Conservation (phyloP, 2,329 filamentous ascomycete genomes). For the Fusarium virguliforme region DNA sequence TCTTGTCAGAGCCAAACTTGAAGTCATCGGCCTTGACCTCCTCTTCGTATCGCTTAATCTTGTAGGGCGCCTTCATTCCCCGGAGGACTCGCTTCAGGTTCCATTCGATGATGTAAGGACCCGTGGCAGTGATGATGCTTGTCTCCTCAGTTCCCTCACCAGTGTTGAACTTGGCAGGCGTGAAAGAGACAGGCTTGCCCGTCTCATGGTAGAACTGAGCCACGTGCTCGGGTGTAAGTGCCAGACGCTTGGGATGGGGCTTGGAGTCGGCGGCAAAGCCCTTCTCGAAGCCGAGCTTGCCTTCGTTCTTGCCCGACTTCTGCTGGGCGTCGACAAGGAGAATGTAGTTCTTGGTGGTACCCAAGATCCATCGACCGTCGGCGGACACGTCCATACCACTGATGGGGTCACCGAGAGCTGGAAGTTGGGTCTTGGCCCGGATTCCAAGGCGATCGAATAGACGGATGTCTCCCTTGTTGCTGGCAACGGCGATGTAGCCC, state of each 20-base stretch:
- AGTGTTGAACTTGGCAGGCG: conserved; percentile 93
- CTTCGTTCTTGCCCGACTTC: conserved; percentile 94
- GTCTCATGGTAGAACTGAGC: conserved; percentile 99
- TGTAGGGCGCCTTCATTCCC: conserved; percentile 89
- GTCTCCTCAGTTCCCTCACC: conserved; percentile 87
- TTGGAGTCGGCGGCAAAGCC: conserved; percentile 93
- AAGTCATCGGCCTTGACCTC: conserved; percentile 99
- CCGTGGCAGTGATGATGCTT: conserved; percentile 96
- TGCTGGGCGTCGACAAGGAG: conserved; percentile 94
- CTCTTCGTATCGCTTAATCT: conserved; percentile 95
- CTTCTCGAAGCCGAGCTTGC: conserved; percentile 97
- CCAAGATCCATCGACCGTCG: conserved; percentile 95
- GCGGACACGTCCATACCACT: conserved; percentile 95
- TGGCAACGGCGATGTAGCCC: conserved; percentile 96
- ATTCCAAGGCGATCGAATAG: conserved; percentile 97
- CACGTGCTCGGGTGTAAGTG: conserved; percentile 90
- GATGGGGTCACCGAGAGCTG: conserved; percentile 94
- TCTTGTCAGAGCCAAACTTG: conserved; percentile 97
- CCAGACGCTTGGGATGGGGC: conserved; percentile 91
- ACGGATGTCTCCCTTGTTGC: conserved; percentile 97
- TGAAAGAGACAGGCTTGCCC: conserved; percentile 87
- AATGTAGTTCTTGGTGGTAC: conserved; percentile 94
- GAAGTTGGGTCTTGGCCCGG: conserved; percentile 97
- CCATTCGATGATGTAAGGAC: conserved; percentile 98
- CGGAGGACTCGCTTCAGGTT: conserved; percentile 89